These are phyloP conservation scores for Lumnitzera racemosa DNA, from an alignment of 345 rosid species.

Conservation along the genomic window DNA sequence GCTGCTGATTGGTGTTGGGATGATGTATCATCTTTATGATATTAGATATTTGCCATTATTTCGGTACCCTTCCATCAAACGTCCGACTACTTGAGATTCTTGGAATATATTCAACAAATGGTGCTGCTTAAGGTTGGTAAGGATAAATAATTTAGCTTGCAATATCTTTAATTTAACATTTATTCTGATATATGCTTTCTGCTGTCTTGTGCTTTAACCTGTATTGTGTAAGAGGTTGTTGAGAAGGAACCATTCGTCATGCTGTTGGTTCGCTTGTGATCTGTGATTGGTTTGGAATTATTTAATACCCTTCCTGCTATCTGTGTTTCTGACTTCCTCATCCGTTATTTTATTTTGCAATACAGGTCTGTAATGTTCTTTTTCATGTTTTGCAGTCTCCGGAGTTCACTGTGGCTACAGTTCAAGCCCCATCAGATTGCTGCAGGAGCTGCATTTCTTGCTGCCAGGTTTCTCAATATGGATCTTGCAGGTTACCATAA, in stretches of 20 bases:
- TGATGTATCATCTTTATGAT: slow-evolving; percentile 48
- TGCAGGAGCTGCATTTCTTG: slow-evolving; percentile 76
- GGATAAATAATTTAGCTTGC: slow-evolving; percentile 33
- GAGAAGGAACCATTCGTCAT: background rate
- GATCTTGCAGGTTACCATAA: slow-evolving; percentile 45
- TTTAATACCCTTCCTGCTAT: background rate
- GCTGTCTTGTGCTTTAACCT: slow-evolving; percentile 9
- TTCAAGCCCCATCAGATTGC: slow-evolving; percentile 78
- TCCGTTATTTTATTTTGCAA: background rate
- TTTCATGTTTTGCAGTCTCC: slow-evolving; percentile 48
- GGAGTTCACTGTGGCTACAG: slow-evolving; percentile 83
- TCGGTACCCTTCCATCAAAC: slow-evolving; percentile 56
- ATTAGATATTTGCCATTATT: slow-evolving; percentile 45
- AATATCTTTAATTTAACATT: slow-evolving; percentile 13
- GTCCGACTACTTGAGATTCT: slow-evolving; percentile 41
- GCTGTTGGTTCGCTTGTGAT: slow-evolving; percentile 1
- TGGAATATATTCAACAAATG: slow-evolving; percentile 60
- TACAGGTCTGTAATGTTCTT: background rate
- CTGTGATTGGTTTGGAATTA: too few species aligned
- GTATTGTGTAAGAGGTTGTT: slow-evolving; percentile 1
- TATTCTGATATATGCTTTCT: slow-evolving; percentile 10
- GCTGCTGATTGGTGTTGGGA: slow-evolving; percentile 57
- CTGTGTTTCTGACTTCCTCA: slow-evolving; percentile 1
- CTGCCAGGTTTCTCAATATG: slow-evolving; percentile 49
- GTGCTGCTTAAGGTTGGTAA: slow-evolving; percentile 73